Base-by-base conservation (phyloP, 208 protist species). In the Wallacemonas sp. region DNA sequence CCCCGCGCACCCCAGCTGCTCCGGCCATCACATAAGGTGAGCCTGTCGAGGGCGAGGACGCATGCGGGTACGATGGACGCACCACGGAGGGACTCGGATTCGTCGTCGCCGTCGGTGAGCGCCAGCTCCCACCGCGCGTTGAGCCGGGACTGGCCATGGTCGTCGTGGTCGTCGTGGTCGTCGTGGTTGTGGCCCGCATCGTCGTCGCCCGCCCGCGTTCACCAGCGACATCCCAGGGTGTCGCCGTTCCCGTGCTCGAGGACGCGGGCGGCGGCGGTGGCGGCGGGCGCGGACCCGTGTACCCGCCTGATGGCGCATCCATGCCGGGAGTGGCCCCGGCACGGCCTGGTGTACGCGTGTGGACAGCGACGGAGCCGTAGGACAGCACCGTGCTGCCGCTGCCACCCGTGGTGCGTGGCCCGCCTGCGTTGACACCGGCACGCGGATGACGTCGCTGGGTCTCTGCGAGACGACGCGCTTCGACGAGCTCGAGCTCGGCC, bases 401-500 rank as follows among this genome's bases (percentile, higher is more conserved):
- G 39, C 29, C 20, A 16, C 18, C 52, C 52, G 69, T 3, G 36
- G 59, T 11, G 36, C 63, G 26, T 32, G 33, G 57, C 38, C 23
- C 38, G 26, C n/a, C 39, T n/a, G 12, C 22, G 55, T 63, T 46
- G 49, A 48, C 44, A 42, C 44, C 45, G 1, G 28, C 52, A 5
- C 52, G 52, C 26, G 36, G 41, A 28, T 67, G 62, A 4, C 33
- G 65, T 31, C 48, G 45, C 65, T 63, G 32, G 23, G 20, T 38
- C 65, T 70, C 50, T 23, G 50, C 41, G 23, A 38, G 26, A 11
- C 72, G 49, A 11, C 70, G 46, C 8, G 73, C 65, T 61, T 93
- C 83, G 14, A 65, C 79, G 0, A 73, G 65, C 46, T 94, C 81
- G 16, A 94, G 70, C 78, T 94, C 84, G 2, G 73, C 79, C n/a